phyloP scores from a whole-genome alignment of 208 protist species.

The Trichomonas gallinae region DNA sequence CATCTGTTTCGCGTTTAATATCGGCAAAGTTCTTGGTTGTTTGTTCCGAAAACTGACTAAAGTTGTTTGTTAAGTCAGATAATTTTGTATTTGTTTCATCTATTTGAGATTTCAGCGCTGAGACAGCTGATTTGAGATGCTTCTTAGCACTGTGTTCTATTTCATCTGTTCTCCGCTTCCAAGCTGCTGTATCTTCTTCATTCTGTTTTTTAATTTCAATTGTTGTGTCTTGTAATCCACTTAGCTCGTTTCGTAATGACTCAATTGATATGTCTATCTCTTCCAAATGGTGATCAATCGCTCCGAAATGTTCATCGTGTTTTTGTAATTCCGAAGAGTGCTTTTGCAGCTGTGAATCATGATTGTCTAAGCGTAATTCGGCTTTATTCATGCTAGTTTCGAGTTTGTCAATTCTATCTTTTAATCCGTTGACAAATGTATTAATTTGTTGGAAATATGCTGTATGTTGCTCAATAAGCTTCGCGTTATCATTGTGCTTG shows the following conservation, averaged over 20 bases:
- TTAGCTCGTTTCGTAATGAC: background rate
- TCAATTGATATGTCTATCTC: background rate
- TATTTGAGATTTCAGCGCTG: background rate
- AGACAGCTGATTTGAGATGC: background rate
- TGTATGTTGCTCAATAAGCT: background rate
- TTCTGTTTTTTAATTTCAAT: background rate
- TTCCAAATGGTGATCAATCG: background rate
- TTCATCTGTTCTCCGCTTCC: background rate
- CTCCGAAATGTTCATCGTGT: background rate
- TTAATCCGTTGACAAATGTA: background rate
- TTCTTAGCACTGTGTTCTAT: background rate
- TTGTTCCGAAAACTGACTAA: background rate
- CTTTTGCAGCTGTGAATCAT: background rate
- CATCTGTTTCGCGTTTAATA: background rate
- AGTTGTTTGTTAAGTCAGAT: background rate
- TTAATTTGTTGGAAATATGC: background rate
- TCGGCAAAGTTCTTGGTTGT: background rate
- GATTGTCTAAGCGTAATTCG: background rate
- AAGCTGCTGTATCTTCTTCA: background rate
- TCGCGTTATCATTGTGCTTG: background rate
- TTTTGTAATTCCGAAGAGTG: background rate
- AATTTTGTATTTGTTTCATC: background rate
- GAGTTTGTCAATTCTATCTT: background rate
- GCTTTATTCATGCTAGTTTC: background rate
- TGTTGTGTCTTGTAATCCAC: background rate